Conservation (phyloP, 257 asterid genomes). For the Haberlea rhodopensis region DNA sequence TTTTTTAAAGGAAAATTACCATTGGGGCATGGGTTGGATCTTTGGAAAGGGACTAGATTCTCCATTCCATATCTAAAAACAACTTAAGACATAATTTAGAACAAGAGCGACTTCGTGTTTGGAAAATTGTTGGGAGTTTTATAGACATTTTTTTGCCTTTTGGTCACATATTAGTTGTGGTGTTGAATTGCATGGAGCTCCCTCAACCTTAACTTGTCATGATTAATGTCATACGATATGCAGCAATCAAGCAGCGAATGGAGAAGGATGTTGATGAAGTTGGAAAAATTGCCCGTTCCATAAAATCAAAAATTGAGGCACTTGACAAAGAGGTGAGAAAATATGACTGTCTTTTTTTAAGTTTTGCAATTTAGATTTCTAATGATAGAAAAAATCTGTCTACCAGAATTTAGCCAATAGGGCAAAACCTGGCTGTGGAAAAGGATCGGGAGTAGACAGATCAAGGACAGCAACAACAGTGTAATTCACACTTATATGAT, state of each 20-base stretch:
- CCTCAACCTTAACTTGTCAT: conserved; percentile 8
- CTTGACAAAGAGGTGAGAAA: conserved; percentile 84
- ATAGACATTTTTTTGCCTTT: background rate
- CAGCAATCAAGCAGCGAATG: conserved; percentile 96
- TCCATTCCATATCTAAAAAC: background rate
- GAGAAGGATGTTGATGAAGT: conserved; percentile 99
- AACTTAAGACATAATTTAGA: background rate
- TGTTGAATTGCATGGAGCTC: background rate
- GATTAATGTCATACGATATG: conserved; percentile 23
- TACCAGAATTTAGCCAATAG: conserved; percentile 79
- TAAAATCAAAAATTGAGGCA: conserved; percentile 82
- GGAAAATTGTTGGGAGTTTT: background rate
- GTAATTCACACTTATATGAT: conserved; percentile 40
- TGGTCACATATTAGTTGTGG: conserved; percentile 7
- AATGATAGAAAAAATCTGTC: conserved; percentile 17
- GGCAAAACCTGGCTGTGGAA: conserved; percentile 89
- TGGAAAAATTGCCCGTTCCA: conserved; percentile 77
- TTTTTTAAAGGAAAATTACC: background rate
- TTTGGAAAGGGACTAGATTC: conserved; percentile 9
- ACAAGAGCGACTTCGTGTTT: background rate
- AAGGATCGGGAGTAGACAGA: conserved; percentile 96
- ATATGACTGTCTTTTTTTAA: conserved; percentile 28
- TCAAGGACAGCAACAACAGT: conserved; percentile 91
- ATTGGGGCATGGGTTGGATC: background rate
- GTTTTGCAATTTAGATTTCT: conserved; percentile 22